Base-by-base conservation (phyloP, 2,329 filamentous ascomycete genomes). In the Bimuria novae-zelandiae region DNA sequence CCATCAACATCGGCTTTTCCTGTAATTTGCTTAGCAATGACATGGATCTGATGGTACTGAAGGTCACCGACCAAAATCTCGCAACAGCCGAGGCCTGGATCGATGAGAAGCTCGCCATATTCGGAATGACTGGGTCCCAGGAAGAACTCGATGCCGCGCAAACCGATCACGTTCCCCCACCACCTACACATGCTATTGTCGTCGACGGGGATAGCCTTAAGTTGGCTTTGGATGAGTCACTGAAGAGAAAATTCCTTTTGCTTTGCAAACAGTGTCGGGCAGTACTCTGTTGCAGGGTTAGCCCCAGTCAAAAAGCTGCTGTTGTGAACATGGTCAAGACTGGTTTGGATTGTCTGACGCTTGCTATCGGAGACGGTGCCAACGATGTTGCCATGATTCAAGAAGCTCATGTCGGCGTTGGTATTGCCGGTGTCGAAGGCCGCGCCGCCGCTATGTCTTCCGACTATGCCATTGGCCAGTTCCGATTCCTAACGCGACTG, bases 1-100 rank as follows among this genome's bases (percentile, higher is more conserved):
- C 95, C 52, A 99, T 99, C 85, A 99, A 99, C 77, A 99, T 99
- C 70, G 94, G 94, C 2, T 99, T 97, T 76, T 99, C 95, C 10
- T 99, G 95, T 79, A 99, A 99, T 65, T 82, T 99, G 27, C 84
- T 99, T 50, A 92, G 93, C 76, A 99, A 97, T 74, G 90, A 96
- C 62, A 97, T 99, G 94, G 94, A 99, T 63, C 79, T 99, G 56
- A 89, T 99, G 59, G 85, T 96, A 43, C 82, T 99, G 63, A 95
- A 95, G 70, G 82, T 94, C 25, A 84, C 89, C 1, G 90, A 96
- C 59, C 88, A 92, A 76, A 82, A 80, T 52, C 63, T 88, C 8
- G 78, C 80, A 11, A 78, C 79, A 30, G 83, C 91, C 2, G 86
- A 89, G 60, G 80, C 82, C 49, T 82, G 92, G 62, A 80, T 99